Base-by-base conservation (phyloP, 2,329 filamentous ascomycete genomes). In the Colletotrichum sp. region DNA sequence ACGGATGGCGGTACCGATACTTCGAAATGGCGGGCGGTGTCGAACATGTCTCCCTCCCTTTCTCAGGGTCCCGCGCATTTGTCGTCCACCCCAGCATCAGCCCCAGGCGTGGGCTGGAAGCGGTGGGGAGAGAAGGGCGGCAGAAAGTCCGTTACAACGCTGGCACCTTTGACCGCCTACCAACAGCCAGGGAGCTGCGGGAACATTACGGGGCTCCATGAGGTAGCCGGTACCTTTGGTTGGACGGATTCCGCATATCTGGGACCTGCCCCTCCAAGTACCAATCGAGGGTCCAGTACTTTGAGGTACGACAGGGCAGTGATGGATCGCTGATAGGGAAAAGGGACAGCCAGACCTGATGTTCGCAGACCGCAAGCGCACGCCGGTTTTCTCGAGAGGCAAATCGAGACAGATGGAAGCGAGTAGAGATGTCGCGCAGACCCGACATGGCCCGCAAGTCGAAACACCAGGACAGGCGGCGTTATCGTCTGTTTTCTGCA, bases 71-170 rank as follows among this genome's bases (percentile, higher is more conserved):
- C 70, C 64, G 64, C 70, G 73, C 34, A 68, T 59, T 75, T 73
- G 48, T 61, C 69, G 65, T 72, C 43, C 64, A 48, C 73, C 73
- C 73, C 73, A 68, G 73, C 70, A 75, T 75, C 57, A 65, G 73
- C 73, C 70, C 74, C 74, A 71, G 60, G 74, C 74, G 71, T 76
- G 74, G 74, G 71, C 61, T 76, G 74, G 52, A 74, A 64, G 72
- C 72, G 71, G 74, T 76, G 72, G 71, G 67, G 66, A 71, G 39
- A 36, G 39, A 61, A 61, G n/a, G 18, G 6, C 72, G 74, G 74
- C 74, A 76, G 74, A 76, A 76, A 69, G 24, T 14, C 30, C 64
- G 48, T 18, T 75, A 60, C 64, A 43, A 72, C 55, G 26, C 64
- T 68, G 57, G 36, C 16, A 28, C 18, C 66, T 9, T 36, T 76